These are phyloP conservation scores for Puccinia triticina DNA, from an alignment of 1,284 basidiomycete genomes.

Conservation along the genomic window DNA sequence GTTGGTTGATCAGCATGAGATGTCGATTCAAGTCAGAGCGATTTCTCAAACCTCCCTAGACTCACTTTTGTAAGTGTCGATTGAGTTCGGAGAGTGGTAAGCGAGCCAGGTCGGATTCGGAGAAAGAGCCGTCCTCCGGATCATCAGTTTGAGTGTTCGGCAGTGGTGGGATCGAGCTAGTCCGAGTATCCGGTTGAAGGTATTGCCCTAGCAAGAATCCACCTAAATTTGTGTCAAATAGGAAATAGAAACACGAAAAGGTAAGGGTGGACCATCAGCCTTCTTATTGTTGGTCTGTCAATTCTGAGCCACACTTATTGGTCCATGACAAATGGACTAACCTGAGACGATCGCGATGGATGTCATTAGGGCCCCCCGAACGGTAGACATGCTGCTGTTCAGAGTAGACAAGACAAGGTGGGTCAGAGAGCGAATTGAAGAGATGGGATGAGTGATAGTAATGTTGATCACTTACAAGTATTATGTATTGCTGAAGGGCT, in stretches of 20 bases:
- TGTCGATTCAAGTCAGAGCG: neutral
- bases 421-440: neutral
- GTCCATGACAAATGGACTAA: neutral
- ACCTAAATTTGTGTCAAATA: neutral
- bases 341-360: slow-evolving; percentile 49
- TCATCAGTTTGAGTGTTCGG: slow-evolving; percentile 1
- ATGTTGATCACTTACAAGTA: neutral
- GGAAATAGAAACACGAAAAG: neutral
- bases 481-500: neutral
- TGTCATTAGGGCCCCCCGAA: slow-evolving; percentile 37
- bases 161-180: slow-evolving; percentile 7
- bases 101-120: slow-evolving; percentile 5
- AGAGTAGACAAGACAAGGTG: neutral
- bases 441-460: neutral
- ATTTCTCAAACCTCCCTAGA: neutral
- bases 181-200: slow-evolving; percentile 35
- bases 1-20: neutral
- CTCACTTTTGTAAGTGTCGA: slow-evolving; percentile 36
- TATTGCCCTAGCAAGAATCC: slow-evolving; percentile 49
- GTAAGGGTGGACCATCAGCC: neutral
- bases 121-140: slow-evolving; percentile 8
- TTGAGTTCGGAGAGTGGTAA: slow-evolving; percentile 33
- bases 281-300: neutral
- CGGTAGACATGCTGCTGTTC: slow-evolving; percentile 40
- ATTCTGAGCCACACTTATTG: neutral